Conservation (phyloP, 371 early-diverging fungal genomes). For the Mucor lusitanicus region DNA sequence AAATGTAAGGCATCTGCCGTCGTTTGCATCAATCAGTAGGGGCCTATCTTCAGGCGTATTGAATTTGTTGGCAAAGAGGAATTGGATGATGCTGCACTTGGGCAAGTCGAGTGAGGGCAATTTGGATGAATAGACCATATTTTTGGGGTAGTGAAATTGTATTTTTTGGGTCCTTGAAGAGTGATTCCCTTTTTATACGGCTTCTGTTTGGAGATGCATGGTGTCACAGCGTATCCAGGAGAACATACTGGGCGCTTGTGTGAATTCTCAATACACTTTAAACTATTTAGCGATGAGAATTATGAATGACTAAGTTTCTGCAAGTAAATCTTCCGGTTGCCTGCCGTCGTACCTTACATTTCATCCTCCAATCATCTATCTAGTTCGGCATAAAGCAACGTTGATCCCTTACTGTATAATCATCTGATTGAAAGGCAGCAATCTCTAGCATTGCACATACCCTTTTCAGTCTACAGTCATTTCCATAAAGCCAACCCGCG, state of each 20-base stretch:
- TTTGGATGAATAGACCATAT: constrained; percentile 16
- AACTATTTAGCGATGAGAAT: constrained; percentile 1
- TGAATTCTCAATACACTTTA: background rate
- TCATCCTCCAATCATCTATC: no score
- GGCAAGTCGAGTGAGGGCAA: constrained; percentile 10
- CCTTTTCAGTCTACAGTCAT: no score
- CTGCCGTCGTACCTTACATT: background rate
- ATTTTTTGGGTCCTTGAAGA: background rate
- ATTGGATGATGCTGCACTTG: constrained; percentile 19
- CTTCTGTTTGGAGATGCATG: background rate
- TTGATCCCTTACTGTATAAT: background rate
- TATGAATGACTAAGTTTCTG: background rate
- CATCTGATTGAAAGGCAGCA: background rate
- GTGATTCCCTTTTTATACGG: background rate
- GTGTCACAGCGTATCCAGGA: background rate
- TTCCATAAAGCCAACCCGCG: background rate
- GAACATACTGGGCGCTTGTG: background rate
- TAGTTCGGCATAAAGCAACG: background rate
- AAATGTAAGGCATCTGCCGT: constrained; percentile 41
- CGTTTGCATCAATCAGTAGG: constrained; percentile 60
- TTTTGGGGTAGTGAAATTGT: background rate
- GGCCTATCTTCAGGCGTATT: constrained; percentile 44
- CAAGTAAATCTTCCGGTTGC: background rate
- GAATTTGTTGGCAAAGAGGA: constrained; percentile 24
- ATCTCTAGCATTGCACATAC: no score